A percentile compares a stretch with the other conserved stretches of the same genome.
Conservation (phyloP, 331 rosid genomes). For the Stylosanthes scabra region DNA sequence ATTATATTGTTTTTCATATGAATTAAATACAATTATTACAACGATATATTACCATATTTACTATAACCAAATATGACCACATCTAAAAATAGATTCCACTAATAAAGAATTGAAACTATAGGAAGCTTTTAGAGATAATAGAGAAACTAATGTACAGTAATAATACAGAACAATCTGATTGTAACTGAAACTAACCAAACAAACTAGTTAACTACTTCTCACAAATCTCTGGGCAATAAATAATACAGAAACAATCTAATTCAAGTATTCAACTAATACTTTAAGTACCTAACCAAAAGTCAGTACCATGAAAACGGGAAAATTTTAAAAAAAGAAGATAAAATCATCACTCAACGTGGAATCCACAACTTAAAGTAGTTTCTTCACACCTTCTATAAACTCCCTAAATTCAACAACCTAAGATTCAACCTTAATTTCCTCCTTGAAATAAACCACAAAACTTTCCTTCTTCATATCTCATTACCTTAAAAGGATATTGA, state of each 20-base stretch:
- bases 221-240: neutral
- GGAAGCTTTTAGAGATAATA: too few relatives aligned
- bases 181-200: slow-evolving; percentile 2
- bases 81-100: too few relatives aligned
- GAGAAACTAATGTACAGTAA: too few relatives aligned
- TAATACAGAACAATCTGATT: too few relatives aligned
- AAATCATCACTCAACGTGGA: slow-evolving; percentile 57
- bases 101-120: too few relatives aligned
- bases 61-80: too few relatives aligned
- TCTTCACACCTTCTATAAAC: slow-evolving; percentile 35
- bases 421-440: slow-evolving; percentile 15
- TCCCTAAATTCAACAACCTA: neutral
- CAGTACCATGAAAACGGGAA: slow-evolving; percentile 22
- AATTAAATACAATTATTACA: too few relatives aligned
- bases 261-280: slow-evolving; percentile 33
- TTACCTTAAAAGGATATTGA: neutral
- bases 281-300: slow-evolving; percentile 32
- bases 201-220: neutral
- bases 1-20: too few relatives aligned
- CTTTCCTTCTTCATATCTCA: slow-evolving; percentile 8
- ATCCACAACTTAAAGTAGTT: slow-evolving; percentile 39
- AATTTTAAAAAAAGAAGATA: neutral
- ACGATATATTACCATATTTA: too few relatives aligned
- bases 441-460: slow-evolving; percentile 9
- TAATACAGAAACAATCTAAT: neutral